These are phyloP conservation scores for Podospora comata DNA, from an alignment of 495 filamentous ascomycete genomes.

Conservation along the genomic window DNA sequence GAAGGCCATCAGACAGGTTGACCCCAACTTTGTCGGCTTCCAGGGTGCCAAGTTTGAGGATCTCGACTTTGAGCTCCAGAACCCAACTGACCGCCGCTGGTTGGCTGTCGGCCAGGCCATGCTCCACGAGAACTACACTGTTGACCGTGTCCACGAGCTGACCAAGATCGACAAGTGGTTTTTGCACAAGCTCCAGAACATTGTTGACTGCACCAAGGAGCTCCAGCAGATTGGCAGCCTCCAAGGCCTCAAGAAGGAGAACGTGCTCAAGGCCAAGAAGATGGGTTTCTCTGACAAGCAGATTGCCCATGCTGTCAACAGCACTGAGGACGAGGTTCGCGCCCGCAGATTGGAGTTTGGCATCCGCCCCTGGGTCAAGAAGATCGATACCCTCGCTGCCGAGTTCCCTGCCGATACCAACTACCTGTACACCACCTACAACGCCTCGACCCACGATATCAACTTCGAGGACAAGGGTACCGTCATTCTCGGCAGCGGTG, in stretches of 20 bases:
- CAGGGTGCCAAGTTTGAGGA: conserved; percentile 94
- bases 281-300: conserved; percentile 96
- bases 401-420: conserved; percentile 98
- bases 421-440: conserved; percentile 98
- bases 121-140: conserved; percentile 92
- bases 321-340: conserved; percentile 85
- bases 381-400: conserved; percentile 93
- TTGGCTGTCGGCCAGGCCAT: conserved; percentile 96
- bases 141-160: conserved; percentile 85
- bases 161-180: conserved; percentile 98
- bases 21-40: conserved; percentile 86
- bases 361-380: conserved; percentile 89
- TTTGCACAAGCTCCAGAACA: conserved; percentile 94
- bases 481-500: conserved; percentile 86
- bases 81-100: conserved; percentile 94
- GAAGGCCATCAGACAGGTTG: conserved; percentile 95
- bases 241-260: conserved; percentile 79
- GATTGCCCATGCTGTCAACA: conserved; percentile 80
- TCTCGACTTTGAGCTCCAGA: conserved; percentile 81
- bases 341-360: conserved; percentile 80
- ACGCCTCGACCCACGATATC: conserved; percentile 91
- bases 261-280: conserved; percentile 88
- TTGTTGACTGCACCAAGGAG: conserved; percentile 83
- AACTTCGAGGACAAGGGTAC: conserved; percentile 92
- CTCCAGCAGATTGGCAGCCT: conserved; percentile 86